phyloP scores from a whole-genome alignment of 2,329 filamentous ascomycete species.

The Botrytis porri region DNA sequence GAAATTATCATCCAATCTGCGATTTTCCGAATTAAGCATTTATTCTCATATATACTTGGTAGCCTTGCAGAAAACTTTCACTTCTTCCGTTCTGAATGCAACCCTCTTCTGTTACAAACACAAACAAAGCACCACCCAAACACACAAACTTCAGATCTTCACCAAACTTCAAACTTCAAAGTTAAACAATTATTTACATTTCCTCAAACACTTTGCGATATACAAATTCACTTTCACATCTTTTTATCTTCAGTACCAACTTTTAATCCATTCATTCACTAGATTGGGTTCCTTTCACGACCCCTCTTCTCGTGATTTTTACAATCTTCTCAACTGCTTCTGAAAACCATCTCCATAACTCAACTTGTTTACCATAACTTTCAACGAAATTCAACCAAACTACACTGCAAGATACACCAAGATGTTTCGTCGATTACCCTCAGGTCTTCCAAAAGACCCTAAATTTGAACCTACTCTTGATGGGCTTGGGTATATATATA shows the following conservation, averaged over 20 bases:
- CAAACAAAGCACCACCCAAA: not conserved
- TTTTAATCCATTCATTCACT: not conserved
- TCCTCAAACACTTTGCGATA: not conserved
- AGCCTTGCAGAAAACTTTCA: not conserved
- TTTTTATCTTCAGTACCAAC: not conserved
- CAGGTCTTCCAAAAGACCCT: constrained; percentile 68
- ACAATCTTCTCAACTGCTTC: not conserved
- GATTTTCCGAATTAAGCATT: not conserved
- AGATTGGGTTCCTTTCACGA: not conserved
- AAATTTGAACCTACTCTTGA: constrained; percentile 63
- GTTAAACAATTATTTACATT: not conserved
- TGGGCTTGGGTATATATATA: constrained; percentile 57
- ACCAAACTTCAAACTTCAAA: constrained; percentile 2
- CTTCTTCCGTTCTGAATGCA: not conserved
- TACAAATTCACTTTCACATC: not conserved
- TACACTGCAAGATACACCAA: not conserved
- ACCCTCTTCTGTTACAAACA: not conserved
- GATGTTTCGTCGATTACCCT: constrained; percentile 75
- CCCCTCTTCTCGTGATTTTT: not conserved
- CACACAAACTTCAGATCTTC: not conserved
- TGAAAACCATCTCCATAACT: not conserved
- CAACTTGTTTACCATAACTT: not conserved
- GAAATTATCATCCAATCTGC: not conserved
- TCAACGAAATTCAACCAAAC: not conserved
- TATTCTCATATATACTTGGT: not conserved